Evolutionary conservation across 345 rosid genomes (phyloP), one percentile per base, ranked within the genome.

Genomic region (Luvunga scandens): DNA sequence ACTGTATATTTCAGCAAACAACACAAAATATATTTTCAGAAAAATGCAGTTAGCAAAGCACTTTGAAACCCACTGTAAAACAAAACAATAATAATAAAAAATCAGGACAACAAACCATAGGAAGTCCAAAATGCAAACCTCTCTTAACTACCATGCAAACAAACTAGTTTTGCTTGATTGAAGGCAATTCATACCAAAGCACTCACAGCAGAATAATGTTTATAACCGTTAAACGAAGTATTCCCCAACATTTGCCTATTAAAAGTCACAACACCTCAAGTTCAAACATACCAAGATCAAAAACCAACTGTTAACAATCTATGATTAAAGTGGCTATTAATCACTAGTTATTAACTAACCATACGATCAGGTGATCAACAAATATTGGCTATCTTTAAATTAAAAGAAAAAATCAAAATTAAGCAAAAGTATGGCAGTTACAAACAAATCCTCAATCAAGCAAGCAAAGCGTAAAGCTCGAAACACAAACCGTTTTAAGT

Each of bases 401-500:
- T 48, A 50, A 50, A 18, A 53, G 5, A 2, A 16, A 18, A 45
- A 45, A 9, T 42, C 50, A 45, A 45, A 53, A 53, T 5, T 18
- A 53, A 53, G 21, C 57, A 53, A 18, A 53, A 53, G 21, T 53
- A 53, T 19, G 4, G 22, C 22, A 18, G 1, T 53, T 53, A 53
- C 22, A 16, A 53, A 53, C 22, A 53, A 18, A 53, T 19, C 57
- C 22, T 53, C 42, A 66, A 27, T 30, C 38, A 28, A 42, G 13
- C 18, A 45, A 45, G 18, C 50, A 45, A 45, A 45, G 18, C 63
- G 7, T 19, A 69, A 63, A 50, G 9, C 16, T 5, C 13, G 24
- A 64, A 72, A 13, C 38, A 31, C 71, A 34, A 67, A 86, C 89
- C 91, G 77, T 39, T 62, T 22, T 66, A 81, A 45, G 50, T 30